Percentiles rank a stretch among this genome's conserved stretches.
These are phyloP conservation scores for Didymella arachidicola DNA, from an alignment of 2,329 filamentous ascomycete species.

Conservation along the genomic window DNA sequence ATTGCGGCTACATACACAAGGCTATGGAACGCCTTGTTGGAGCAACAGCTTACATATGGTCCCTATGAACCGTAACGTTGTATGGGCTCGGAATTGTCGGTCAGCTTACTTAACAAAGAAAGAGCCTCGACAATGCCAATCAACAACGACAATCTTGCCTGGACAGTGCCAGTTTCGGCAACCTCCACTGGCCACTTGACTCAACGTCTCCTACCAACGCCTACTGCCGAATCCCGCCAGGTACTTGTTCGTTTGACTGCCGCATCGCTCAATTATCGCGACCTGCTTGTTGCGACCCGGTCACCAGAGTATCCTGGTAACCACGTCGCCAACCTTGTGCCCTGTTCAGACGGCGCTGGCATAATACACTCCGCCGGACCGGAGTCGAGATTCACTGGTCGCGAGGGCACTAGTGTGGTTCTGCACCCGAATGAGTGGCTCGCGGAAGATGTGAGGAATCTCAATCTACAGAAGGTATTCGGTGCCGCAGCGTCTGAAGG, in stretches of 20 bases:
- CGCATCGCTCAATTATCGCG: conserved; percentile 37
- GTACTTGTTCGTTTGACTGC: conserved; percentile 34
- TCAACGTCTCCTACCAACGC: not conserved
- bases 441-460: conserved; percentile 24
- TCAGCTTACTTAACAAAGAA: not conserved
- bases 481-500: conserved; percentile 34
- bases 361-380: conserved; percentile 34
- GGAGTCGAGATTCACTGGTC: conserved; percentile 26
- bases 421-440: conserved; percentile 29
- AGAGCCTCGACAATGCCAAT: not conserved
- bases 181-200: conserved; percentile 5
- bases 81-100: not conserved
- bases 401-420: conserved; percentile 26
- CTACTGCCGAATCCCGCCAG: conserved; percentile 16
- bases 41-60: not conserved
- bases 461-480: conserved; percentile 34
- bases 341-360: conserved; percentile 34
- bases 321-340: conserved; percentile 25
- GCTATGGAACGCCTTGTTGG: not conserved
- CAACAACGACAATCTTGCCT: conserved; percentile 15
- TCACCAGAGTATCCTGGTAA: conserved; percentile 23
- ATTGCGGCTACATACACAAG: too few relatives aligned
- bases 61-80: not conserved
- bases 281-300: conserved; percentile 25
- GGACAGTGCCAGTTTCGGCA: conserved; percentile 13